Conservation (phyloP, 176 grass and related monocot genomes). For the Pontederia crassipes region DNA sequence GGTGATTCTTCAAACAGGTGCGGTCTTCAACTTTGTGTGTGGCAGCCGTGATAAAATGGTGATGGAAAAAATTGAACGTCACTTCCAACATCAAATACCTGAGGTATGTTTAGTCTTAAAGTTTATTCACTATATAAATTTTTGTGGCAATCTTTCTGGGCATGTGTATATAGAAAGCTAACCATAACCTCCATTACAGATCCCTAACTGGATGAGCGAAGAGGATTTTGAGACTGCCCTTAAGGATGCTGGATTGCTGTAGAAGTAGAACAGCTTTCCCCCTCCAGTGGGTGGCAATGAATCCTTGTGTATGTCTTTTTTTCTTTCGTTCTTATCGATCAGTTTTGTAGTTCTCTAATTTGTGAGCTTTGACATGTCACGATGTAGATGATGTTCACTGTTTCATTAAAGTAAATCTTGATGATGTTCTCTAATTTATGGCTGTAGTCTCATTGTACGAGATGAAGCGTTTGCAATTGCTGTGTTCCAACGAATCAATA, state of each 20-base stretch:
- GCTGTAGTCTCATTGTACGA: too few relatives aligned
- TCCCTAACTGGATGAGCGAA: slow-evolving; percentile 67
- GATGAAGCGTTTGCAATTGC: too few relatives aligned
- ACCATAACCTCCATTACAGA: slow-evolving; percentile 7
- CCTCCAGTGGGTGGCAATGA: too few relatives aligned
- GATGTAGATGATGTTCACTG: too few relatives aligned
- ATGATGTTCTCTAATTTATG: too few relatives aligned
- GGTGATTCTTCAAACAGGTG: slow-evolving; percentile 32
- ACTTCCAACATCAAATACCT: slow-evolving; percentile 42
- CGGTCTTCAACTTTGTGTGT: slow-evolving; percentile 92
- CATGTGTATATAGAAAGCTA: neutral
- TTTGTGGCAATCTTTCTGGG: neutral
- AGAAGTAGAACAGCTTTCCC: slow-evolving; percentile 18
- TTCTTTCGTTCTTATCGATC: too few relatives aligned
- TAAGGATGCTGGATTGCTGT: slow-evolving; percentile 76
- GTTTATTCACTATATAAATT: neutral
- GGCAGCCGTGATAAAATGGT: slow-evolving; percentile 46
- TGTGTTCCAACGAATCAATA: too few relatives aligned
- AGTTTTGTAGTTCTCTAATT: too few relatives aligned
- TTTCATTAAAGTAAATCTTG: too few relatives aligned
- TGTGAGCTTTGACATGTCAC: too few relatives aligned
- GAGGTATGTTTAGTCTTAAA: neutral
- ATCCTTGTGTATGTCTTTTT: too few relatives aligned
- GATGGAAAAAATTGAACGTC: slow-evolving; percentile 84
- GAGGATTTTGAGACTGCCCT: slow-evolving; percentile 79